phyloP scores from a whole-genome alignment of 1,284 basidiomycete species.

The Uromyces viciae-fabae region DNA sequence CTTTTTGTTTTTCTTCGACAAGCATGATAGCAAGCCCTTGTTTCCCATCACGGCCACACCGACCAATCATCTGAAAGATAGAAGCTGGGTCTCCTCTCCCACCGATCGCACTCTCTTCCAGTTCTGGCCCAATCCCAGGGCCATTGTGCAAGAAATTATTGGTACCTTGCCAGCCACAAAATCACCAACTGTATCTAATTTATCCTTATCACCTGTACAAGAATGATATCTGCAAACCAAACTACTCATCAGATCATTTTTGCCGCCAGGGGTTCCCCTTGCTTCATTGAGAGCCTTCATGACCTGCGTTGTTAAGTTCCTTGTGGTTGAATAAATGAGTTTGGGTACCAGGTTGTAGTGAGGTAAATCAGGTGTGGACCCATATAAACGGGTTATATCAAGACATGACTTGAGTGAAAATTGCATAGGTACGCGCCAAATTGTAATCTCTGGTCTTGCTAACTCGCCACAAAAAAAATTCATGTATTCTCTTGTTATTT shows the following conservation, averaged over 20 bases:
- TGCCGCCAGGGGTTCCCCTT: neutral
- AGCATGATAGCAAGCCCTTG: neutral
- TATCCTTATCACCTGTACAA: neutral
- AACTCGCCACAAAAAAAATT: neutral
- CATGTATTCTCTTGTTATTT: neutral
- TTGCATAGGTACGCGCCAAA: neutral
- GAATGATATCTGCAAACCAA: neutral
- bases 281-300: neutral
- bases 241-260: neutral
- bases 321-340: neutral
- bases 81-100: slow-evolving; percentile 1
- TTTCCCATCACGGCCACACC: neutral
- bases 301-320: neutral
- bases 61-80: slow-evolving; percentile 1
- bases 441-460: neutral
- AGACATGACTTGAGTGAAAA: neutral
- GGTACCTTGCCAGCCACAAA: neutral
- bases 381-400: neutral
- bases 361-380: neutral
- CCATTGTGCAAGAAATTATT: neutral
- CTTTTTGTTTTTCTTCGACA: neutral
- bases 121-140: slow-evolving; percentile 28
- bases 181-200: neutral
- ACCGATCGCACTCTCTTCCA: neutral
- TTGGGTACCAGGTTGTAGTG: neutral